Evolutionary conservation across 2,329 filamentous ascomycete species (phyloP), one percentile per base, ranked within the genome.

Genomic region (Fusarium burgessii): DNA sequence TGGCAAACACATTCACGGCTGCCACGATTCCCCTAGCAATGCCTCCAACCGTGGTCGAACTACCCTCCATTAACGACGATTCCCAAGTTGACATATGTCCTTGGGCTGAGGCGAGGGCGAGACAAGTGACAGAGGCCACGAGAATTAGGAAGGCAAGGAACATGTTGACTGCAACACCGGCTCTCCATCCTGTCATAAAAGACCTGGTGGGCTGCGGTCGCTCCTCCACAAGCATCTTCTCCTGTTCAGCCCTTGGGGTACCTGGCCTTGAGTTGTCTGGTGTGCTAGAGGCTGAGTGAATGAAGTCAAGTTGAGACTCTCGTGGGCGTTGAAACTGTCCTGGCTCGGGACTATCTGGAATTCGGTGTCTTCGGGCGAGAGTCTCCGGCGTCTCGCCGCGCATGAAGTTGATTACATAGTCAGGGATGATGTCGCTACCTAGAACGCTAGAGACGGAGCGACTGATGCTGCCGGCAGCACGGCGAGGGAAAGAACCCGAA

Each of bases 381-480:
- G 82, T 83, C 75, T 88, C 86, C 17, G 86, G 86, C 4, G 86
- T 88, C 77, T 88, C 86, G 47, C 86, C 86, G 42, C 86, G 83
- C 66, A 88, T 81, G 74, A 85, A 88, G 76, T 87, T 85, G 67
- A 86, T 80, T 42, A 88, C 84, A 70, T 88, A 88, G 77, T 88
- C 86, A 12, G 86, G 86, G 18, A 88, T 82, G 35, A 88, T 80
- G 58, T 84, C 82, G 59, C 79, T 80, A 60, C 83, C 80, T 32
- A 83, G 78, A 27, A 78, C 69, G 57, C 73, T 78, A 20, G 77
- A 78, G 27, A 78, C 75, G 35, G 77, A 77, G 35, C 74, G 73
- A 52, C 72, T 74, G 63, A 77, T 76, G 58, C 75, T 75, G 57
- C 76, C 73, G 42, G 74, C 74, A 50, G 66, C 74, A 61, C 74